These are phyloP conservation scores for Aspergillus phoenicis DNA, from an alignment of 2,329 filamentous ascomycete genomes.

Conservation along the genomic window DNA sequence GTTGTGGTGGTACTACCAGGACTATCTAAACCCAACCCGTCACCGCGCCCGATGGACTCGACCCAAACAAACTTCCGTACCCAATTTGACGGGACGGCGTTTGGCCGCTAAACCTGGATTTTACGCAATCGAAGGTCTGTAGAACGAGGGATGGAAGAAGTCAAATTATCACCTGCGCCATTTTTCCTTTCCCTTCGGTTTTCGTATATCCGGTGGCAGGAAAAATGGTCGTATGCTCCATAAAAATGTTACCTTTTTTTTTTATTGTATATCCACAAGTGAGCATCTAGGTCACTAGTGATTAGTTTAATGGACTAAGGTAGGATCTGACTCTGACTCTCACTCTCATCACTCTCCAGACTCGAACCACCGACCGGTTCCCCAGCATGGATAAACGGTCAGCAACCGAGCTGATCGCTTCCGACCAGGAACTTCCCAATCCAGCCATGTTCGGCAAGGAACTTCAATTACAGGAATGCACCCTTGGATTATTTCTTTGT, in stretches of 20 bases:
- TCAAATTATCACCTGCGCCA: slow-evolving; percentile 22
- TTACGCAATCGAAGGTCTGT: slow-evolving; percentile 28
- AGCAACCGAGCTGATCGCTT: not conserved
- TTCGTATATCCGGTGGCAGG: not conserved
- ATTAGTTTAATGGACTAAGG: too few species aligned
- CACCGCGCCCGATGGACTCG: slow-evolving; percentile 1
- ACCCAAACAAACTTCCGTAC: slow-evolving; percentile 16
- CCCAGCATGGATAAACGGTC: slow-evolving; percentile 1
- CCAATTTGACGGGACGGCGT: slow-evolving; percentile 21
- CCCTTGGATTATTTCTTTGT: not conserved
- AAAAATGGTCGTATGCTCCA: not conserved
- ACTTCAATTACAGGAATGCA: slow-evolving; percentile 6
- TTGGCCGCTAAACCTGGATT: slow-evolving; percentile 15
- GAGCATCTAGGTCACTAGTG: not conserved
- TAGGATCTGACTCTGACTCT: not conserved
- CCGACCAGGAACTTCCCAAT: slow-evolving; percentile 3
- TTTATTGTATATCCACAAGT: not conserved
- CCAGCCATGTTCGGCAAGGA: slow-evolving; percentile 3
- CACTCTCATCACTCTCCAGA: not conserved
- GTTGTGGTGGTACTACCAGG: not conserved
- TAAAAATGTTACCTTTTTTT: not conserved
- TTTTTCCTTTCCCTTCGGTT: not conserved
- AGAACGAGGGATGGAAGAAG: slow-evolving; percentile 30
- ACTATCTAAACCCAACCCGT: not conserved
- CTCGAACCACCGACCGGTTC: not conserved